Conservation (phyloP, 768 basidiomycete species). For the Favolaschia claudopus region DNA sequence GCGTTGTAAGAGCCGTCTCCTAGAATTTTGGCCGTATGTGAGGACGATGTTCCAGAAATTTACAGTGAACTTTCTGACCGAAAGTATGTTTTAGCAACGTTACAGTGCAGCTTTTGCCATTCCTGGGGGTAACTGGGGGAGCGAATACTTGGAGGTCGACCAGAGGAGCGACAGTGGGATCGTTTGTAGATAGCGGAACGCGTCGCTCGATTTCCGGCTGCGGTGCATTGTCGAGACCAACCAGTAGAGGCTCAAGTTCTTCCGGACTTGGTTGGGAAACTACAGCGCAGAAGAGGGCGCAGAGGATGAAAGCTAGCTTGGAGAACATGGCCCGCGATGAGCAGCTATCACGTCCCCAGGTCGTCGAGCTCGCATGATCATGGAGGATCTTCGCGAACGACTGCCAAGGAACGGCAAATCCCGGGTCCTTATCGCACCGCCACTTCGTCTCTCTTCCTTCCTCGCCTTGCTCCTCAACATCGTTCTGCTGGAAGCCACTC, state of each 20-base stretch:
- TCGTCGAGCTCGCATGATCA: neutral
- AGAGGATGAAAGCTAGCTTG: neutral
- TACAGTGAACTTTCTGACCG: constrained; percentile 25
- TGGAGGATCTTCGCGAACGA: neutral
- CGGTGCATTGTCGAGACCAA: constrained; percentile 19
- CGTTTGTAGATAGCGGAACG: constrained; percentile 38
- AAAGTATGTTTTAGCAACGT: constrained; percentile 39
- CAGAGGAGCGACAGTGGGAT: constrained; percentile 35
- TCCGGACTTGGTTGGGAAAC: constrained; percentile 29
- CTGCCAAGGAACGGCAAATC: neutral
- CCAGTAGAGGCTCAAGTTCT: constrained; percentile 33
- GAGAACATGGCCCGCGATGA: constrained; percentile 4
- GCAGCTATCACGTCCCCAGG: neutral
- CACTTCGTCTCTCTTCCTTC: no score
- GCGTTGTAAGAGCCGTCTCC: constrained; percentile 37
- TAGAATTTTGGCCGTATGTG: neutral
- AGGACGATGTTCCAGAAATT: neutral
- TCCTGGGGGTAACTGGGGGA: constrained; percentile 36
- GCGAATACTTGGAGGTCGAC: constrained; percentile 41
- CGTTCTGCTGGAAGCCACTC: no score
- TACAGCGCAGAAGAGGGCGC: neutral
- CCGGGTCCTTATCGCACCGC: neutral
- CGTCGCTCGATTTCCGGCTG: constrained; percentile 26
- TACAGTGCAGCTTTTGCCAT: constrained; percentile 33
- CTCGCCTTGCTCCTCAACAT: no score